A percentile compares a stretch with the other conserved stretches of the same genome.
phyloP scores from a whole-genome alignment of 2,329 filamentous ascomycete species.

The Acrocalymma vagum region DNA sequence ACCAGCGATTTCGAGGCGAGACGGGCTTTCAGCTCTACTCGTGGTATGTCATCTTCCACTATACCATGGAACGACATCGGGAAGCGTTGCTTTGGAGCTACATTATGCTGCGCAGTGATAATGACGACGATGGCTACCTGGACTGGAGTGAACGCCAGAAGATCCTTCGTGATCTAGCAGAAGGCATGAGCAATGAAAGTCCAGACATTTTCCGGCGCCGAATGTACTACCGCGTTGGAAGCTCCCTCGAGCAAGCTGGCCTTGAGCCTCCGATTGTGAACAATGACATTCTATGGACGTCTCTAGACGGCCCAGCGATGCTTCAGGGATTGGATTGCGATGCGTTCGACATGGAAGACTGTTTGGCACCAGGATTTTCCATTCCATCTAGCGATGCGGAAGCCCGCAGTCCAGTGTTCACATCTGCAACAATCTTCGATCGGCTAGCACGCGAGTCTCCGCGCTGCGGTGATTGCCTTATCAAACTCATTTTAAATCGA shows the following conservation, averaged over 20 bases:
- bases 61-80: conserved; percentile 54
- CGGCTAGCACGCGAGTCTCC: conserved; percentile 49
- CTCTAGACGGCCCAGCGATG: conserved; percentile 51
- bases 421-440: conserved; percentile 50
- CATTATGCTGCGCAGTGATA: conserved; percentile 51
- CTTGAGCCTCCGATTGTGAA: conserved; percentile 52
- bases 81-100: conserved; percentile 56
- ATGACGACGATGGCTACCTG: conserved; percentile 50
- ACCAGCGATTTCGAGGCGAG: conserved; percentile 54
- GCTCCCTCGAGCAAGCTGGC: conserved; percentile 48
- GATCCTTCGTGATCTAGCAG: conserved; percentile 47
- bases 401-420: conserved; percentile 48
- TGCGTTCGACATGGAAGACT: conserved; percentile 53
- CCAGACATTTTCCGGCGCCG: conserved; percentile 42
- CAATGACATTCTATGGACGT: conserved; percentile 53
- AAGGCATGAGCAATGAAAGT: conserved; percentile 46
- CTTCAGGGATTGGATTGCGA: conserved; percentile 52
- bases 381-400: conserved; percentile 44
- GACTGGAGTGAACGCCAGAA: conserved; percentile 50
- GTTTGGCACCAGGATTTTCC: conserved; percentile 53
- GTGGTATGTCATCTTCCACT: conserved; percentile 55
- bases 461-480: conserved; percentile 53
- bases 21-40: conserved; percentile 54
- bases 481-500: conserved; percentile 51
- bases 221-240: conserved; percentile 50